Evolutionary conservation across 179 eudicot species (phyloP).

Genomic region (Actinidia chinensis): DNA sequence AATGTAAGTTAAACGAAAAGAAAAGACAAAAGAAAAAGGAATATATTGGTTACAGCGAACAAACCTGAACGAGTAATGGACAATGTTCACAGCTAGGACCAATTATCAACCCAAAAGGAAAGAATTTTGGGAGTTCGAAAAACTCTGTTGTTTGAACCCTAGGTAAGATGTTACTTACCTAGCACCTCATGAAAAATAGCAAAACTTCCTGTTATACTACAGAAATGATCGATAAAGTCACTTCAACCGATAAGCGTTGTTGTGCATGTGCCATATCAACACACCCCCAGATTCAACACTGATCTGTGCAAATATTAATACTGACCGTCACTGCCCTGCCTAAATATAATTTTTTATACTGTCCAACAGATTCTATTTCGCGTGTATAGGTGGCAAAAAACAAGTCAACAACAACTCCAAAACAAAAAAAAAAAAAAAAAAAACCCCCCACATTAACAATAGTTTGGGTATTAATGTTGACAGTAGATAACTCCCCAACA

Average conservation of each 20-base stretch:
- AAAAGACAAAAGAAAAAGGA: neutral
- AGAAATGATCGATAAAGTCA: too few relatives aligned
- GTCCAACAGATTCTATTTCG: too few relatives aligned
- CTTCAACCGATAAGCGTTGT: too few relatives aligned
- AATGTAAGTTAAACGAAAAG: neutral
- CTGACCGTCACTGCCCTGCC: neutral
- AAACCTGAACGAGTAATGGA: neutral
- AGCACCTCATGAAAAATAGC: conserved; percentile 1
- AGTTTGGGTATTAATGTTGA: too few relatives aligned
- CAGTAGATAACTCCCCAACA: conserved; percentile 50
- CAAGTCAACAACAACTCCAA: too few relatives aligned
- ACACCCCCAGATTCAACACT: too few relatives aligned
- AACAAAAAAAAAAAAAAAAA: too few relatives aligned
- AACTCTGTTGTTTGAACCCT: neutral
- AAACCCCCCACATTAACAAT: too few relatives aligned
- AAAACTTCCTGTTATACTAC: neutral
- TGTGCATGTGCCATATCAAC: too few relatives aligned
- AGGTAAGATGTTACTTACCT: neutral
- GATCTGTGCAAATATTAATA: too few relatives aligned
- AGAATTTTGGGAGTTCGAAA: neutral
- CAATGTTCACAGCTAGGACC: neutral
- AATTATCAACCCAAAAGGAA: neutral
- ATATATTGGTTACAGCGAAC: neutral
- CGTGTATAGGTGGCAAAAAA: too few relatives aligned
- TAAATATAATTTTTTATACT: neutral